Base-by-base conservation (phyloP, 78 protist genomes). In the Carpediemonas membranifera region DNA sequence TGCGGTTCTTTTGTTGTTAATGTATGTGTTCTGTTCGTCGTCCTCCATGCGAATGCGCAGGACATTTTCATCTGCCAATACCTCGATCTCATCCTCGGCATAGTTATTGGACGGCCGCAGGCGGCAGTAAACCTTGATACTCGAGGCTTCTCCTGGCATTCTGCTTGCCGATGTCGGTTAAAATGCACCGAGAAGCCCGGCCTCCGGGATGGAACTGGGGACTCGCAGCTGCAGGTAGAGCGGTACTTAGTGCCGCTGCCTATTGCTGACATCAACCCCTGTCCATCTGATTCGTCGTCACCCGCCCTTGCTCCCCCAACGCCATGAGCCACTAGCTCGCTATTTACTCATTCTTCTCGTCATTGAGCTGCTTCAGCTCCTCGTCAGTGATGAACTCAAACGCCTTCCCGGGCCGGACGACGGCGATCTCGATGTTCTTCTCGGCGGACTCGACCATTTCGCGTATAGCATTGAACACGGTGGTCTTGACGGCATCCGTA, bases 401-500 rank as follows among this genome's bases (percentile, higher is more conserved):
- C 16, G 74, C 66, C 53, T 72, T 34, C 52, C 56, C 74, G 31
- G 60, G 61, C 36, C 58, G 51, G 82, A 90, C 59, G 53, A 85
- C 73, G 30, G 90, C 89, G 28, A 93, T 50, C 81, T 93, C 98
- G 50, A 93, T 87, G 76, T 90, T 89, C 68, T 87, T 83, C 51
- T 80, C 68, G 27, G 94, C 94, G 27, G 88, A 65, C 61, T 95
- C 97, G 24, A 93, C 98, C 84, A 92, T 89, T 71, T 75, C 80
- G 21, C 30, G 28, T n/a, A 51, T 3, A 14, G 24, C 24, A 7
- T 2, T 51, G 30, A 51, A 9, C 5, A 51, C 56, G 25, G 21
- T 15, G 14, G 25, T 0, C n/a, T 25, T 2, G 30, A 2, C 1
- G 13, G 53, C 19, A n/a, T n/a, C n/a, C n/a, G n/a, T n/a, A n/a